Evolutionary conservation across 2,329 filamentous ascomycete genomes (phyloP).

Genomic region (Mollisiaceae sp.): DNA sequence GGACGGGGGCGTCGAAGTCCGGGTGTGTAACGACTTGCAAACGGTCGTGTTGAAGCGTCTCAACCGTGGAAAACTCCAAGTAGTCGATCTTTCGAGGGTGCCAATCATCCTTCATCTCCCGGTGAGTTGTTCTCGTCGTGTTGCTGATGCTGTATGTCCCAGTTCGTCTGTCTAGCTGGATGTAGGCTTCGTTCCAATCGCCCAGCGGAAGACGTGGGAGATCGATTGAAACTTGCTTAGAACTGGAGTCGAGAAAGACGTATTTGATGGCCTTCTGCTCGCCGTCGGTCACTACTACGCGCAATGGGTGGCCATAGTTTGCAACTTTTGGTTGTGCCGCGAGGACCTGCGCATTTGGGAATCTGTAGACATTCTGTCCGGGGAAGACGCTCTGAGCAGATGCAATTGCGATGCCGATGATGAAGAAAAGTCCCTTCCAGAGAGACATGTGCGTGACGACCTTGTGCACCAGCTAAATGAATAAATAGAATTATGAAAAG

Average conservation of each 20-base stretch:
- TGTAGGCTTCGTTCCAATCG: conserved; percentile 13
- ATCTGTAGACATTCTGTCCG: conserved; percentile 13
- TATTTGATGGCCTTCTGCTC: conserved; percentile 11
- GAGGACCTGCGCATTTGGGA: conserved; percentile 6
- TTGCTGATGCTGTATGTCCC: conserved; percentile 2
- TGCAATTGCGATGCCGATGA: conserved; percentile 4
- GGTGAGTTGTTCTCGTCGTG: neutral
- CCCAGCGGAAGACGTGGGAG: conserved; percentile 1
- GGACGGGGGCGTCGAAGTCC: conserved; percentile 13
- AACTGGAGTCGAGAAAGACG: conserved; percentile 7
- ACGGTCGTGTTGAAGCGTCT: conserved; percentile 15
- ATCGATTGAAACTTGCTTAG: neutral
- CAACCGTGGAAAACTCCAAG: conserved; percentile 9
- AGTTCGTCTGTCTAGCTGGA: neutral
- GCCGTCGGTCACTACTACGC: neutral
- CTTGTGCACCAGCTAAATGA: neutral
- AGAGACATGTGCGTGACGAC: neutral
- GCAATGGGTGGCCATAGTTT: conserved; percentile 6
- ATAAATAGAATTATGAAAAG: too few species aligned
- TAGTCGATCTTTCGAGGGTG: conserved; percentile 15
- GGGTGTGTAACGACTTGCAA: conserved; percentile 19
- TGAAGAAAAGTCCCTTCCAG: conserved; percentile 1
- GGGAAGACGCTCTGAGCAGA: conserved; percentile 5
- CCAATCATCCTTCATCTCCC: neutral
- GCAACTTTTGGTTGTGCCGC: neutral